Evolutionary conservation across 306 rosid species (phyloP).

Genomic region (Oemleria cerasiformis): DNA sequence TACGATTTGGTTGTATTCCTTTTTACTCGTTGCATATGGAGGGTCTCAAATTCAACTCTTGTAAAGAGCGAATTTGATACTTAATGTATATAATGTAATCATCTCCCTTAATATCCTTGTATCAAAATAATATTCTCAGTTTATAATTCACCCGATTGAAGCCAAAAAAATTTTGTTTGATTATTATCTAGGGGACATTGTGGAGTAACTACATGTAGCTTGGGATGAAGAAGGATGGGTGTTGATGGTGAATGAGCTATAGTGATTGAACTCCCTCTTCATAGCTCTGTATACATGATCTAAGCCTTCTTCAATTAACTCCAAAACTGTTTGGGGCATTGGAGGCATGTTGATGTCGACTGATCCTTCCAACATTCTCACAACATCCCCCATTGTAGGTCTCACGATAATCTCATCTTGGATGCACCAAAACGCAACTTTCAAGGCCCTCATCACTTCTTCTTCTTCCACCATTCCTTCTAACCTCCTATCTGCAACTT

Average conservation of each 20-base stretch:
- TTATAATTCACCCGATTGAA: not conserved
- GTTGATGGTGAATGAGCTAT: constrained; percentile 71
- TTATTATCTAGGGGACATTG: constrained; percentile 85
- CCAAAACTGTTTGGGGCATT: constrained; percentile 88
- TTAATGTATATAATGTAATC: too few relatives aligned
- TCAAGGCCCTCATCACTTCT: constrained; percentile 61
- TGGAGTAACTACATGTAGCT: constrained; percentile 84
- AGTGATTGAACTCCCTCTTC: constrained; percentile 75
- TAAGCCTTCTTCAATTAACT: constrained; percentile 80
- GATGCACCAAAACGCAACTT: constrained; percentile 91
- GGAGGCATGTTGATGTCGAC: constrained; percentile 64
- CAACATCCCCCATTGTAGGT: constrained; percentile 94
- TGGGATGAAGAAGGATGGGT: constrained; percentile 75
- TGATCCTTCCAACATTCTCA: constrained; percentile 81
- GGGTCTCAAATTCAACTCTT: too few relatives aligned
- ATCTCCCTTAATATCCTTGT: too few relatives aligned
- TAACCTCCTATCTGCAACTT: constrained; percentile 72
- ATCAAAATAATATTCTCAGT: too few relatives aligned
- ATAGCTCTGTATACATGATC: constrained; percentile 78
- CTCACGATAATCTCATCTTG: constrained; percentile 79
- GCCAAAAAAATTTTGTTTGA: not conserved
- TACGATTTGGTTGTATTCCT: too few relatives aligned
- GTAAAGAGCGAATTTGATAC: too few relatives aligned
- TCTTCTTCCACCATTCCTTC: constrained; percentile 78
- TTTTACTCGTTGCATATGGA: too few relatives aligned